A percentile compares a stretch with the other conserved stretches of the same genome.
phyloP scores from a whole-genome alignment of 306 rosid genomes.

The Lathyrus aphaca region DNA sequence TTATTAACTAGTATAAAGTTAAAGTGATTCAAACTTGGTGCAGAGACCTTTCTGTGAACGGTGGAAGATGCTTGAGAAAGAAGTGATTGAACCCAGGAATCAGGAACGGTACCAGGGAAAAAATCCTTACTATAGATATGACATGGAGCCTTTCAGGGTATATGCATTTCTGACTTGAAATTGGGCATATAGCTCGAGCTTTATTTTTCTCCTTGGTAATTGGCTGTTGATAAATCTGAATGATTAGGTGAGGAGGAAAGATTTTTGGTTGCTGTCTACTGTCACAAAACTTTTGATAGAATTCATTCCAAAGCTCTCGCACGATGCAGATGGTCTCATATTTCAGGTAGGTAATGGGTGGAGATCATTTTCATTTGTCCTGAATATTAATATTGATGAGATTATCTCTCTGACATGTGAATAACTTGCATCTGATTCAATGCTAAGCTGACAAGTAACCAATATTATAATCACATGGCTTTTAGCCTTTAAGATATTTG shows the following conservation, averaged over 20 bases:
- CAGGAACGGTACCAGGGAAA: constrained; percentile 69
- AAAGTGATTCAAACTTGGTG: constrained; percentile 41
- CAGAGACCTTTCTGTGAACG: constrained; percentile 97
- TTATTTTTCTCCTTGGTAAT: constrained; percentile 16
- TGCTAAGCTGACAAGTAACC: constrained; percentile 13
- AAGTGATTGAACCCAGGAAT: constrained; percentile 96
- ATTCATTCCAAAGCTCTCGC: constrained; percentile 93
- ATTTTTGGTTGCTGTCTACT: constrained; percentile 92
- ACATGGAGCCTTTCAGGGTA: constrained; percentile 96
- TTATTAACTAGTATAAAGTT: constrained; percentile 36
- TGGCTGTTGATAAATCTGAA: constrained; percentile 37
- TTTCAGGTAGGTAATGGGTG: constrained; percentile 80
- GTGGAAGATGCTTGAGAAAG: constrained; percentile 98
- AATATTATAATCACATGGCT: constrained; percentile 10
- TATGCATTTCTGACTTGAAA: constrained; percentile 36
- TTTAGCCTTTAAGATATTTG: constrained; percentile 25
- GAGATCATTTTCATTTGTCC: constrained; percentile 23
- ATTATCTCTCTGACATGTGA: constrained; percentile 28
- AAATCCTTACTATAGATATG: constrained; percentile 81
- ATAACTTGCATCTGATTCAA: constrained; percentile 28
- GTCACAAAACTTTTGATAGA: constrained; percentile 81
- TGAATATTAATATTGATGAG: constrained; percentile 26
- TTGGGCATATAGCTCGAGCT: constrained; percentile 30
- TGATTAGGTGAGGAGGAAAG: constrained; percentile 93
- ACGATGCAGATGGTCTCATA: constrained; percentile 94